phyloP scores from a whole-genome alignment of 495 filamentous ascomycete genomes.

The Viridothelium virens region DNA sequence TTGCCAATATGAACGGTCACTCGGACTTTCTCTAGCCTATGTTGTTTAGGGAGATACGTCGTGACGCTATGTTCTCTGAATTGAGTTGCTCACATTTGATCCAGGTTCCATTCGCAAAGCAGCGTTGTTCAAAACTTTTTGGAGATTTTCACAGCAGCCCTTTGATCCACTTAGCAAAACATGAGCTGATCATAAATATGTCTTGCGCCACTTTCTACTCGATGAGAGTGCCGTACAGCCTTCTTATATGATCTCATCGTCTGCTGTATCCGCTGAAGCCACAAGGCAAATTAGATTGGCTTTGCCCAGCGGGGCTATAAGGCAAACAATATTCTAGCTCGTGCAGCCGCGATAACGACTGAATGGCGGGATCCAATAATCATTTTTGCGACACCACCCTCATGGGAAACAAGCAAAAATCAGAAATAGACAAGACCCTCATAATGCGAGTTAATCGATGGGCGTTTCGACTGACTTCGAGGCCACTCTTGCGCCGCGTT shows the following conservation, averaged over 20 bases:
- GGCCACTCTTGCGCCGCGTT: too few species aligned
- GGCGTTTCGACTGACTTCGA: background rate
- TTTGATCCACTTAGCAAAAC: too few species aligned
- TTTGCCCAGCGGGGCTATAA: background rate
- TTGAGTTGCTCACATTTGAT: too few species aligned
- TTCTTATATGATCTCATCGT: conserved; percentile 1
- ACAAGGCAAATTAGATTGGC: too few species aligned
- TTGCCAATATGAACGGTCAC: background rate
- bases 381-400: background rate
- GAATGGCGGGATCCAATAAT: background rate
- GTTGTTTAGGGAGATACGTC: background rate
- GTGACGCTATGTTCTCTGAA: too few species aligned
- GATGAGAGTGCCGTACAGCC: background rate
- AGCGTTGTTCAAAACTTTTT: too few species aligned
- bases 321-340: background rate
- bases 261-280: too few species aligned
- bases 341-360: background rate
- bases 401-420: background rate
- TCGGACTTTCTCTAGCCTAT: background rate
- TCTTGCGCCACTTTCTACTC: too few species aligned
- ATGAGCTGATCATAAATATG: too few species aligned
- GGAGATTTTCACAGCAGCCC: too few species aligned
- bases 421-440: background rate
- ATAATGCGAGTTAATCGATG: background rate
- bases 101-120: too few species aligned